Percentiles rank a stretch among this genome's conserved stretches.
Evolutionary conservation across 2,329 filamentous ascomycete species (phyloP).

Genomic region (Colletotrichum viniferum): DNA sequence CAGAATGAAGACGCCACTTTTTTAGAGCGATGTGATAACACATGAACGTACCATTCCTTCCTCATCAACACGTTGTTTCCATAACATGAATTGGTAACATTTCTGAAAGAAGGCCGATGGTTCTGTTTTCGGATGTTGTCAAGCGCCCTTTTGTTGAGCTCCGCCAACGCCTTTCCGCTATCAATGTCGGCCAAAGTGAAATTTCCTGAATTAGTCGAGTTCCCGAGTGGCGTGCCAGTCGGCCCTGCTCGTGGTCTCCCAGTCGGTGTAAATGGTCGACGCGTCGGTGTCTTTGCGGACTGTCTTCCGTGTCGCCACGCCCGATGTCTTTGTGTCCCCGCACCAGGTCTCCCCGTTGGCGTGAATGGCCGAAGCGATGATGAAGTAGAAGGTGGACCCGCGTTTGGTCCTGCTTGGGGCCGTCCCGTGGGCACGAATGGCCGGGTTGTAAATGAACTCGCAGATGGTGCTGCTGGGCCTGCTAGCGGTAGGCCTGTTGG

Average conservation of each 20-base stretch:
- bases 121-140: not conserved
- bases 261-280: not conserved
- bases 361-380: not conserved
- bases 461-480: not conserved
- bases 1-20: not conserved
- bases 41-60: conserved; percentile 1
- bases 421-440: not conserved
- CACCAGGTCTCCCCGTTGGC: not conserved
- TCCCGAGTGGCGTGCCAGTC: not conserved
- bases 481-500: not conserved
- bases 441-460: rapidly evolving
- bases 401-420: not conserved
- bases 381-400: not conserved
- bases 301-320: not conserved
- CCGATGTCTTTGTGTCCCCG: not conserved
- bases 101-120: not conserved
- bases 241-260: not conserved
- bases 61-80: not conserved
- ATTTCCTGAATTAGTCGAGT: not conserved
- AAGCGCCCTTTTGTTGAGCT: not conserved
- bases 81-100: not conserved
- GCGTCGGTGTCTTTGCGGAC: not conserved
- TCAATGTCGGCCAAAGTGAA: conserved; percentile 6
- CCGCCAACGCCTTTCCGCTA: not conserved
- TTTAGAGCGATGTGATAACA: rapidly evolving